Percentiles rank a stretch among this genome's conserved stretches.
Conservation (phyloP, 331 rosid species). For the Malus hybrid region DNA sequence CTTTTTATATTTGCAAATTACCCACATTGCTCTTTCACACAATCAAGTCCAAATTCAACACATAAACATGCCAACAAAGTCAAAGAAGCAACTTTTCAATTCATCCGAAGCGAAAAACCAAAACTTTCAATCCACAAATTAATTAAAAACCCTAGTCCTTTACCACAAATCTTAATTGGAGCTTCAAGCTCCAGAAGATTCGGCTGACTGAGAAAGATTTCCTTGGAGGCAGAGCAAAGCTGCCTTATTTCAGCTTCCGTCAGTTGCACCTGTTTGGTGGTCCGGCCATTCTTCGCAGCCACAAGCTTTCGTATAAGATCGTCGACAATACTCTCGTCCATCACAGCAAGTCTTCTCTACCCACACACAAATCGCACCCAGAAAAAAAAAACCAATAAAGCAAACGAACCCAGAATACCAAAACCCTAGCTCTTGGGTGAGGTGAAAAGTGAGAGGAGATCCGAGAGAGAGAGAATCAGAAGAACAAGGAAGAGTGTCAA, state of each 20-base stretch:
- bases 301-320: conserved; percentile 58
- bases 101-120: neutral
- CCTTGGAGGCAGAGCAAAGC: conserved; percentile 48
- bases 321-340: conserved; percentile 53
- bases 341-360: conserved; percentile 1
- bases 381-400: neutral
- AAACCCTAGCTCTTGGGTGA: neutral
- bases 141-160: neutral
- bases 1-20: neutral
- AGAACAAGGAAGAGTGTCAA: neutral
- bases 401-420: neutral
- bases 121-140: neutral
- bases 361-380: neutral
- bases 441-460: neutral
- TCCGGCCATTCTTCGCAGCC: conserved; percentile 64
- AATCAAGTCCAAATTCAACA: neutral
- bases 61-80: neutral
- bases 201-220: conserved; percentile 73
- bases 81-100: neutral
- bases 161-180: conserved; percentile 80
- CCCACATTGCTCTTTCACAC: neutral
- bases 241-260: conserved; percentile 64
- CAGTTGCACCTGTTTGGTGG: conserved; percentile 61
- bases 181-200: conserved; percentile 87
- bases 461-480: neutral